Evolutionary conservation across 352 stramenopile species (phyloP).

Genomic region (Blastocystis sp.): DNA sequence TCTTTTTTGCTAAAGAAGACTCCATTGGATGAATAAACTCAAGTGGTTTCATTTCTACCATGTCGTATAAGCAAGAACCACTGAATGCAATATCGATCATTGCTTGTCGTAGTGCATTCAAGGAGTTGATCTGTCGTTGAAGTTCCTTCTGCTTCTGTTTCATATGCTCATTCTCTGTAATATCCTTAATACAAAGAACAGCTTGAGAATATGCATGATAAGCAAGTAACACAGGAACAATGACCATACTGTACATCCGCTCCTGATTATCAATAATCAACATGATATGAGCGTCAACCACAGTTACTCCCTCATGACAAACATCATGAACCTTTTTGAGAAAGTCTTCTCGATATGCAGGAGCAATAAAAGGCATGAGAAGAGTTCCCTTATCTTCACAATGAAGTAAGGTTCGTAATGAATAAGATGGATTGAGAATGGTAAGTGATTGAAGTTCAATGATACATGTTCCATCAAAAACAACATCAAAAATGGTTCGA

Average conservation of each 20-base stretch:
- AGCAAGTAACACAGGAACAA: neutral
- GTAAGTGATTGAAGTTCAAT: slow-evolving; percentile 7
- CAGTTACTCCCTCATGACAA: neutral
- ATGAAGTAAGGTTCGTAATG: neutral
- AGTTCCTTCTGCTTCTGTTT: neutral
- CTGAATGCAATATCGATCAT: neutral
- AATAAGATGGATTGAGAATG: slow-evolving; percentile 16
- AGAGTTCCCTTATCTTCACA: neutral
- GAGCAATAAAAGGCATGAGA: neutral
- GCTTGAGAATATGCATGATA: slow-evolving; percentile 6
- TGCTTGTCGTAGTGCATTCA: neutral
- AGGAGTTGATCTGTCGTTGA: neutral
- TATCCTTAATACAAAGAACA: neutral
- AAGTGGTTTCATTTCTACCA: neutral
- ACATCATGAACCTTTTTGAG: neutral
- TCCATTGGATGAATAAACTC: neutral
- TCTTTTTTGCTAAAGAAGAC: neutral
- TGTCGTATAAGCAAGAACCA: neutral
- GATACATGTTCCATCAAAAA: slow-evolving; percentile 1
- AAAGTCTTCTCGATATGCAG: neutral
- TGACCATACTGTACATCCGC: neutral
- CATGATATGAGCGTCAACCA: neutral
- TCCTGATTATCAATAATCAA: neutral
- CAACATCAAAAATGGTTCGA: neutral
- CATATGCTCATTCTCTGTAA: neutral